These are phyloP conservation scores for Morella rubra DNA, from an alignment of 306 rosid species.

Conservation along the genomic window DNA sequence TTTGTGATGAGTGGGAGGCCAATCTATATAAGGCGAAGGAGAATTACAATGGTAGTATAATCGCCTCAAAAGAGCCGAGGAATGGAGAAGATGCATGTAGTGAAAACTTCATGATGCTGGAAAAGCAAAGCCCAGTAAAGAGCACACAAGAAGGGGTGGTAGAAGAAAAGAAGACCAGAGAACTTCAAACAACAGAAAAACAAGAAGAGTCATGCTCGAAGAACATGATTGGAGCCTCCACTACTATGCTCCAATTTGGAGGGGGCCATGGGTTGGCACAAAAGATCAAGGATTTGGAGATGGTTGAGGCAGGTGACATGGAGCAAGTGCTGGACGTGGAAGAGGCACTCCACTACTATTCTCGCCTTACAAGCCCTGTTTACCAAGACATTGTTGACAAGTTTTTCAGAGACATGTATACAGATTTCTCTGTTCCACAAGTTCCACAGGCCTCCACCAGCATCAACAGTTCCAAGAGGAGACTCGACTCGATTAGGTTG, in stretches of 20 bases:
- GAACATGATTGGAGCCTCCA: slow-evolving; percentile 30
- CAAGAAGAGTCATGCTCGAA: slow-evolving; percentile 34
- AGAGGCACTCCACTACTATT: slow-evolving; percentile 93
- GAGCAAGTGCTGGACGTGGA: slow-evolving; percentile 86
- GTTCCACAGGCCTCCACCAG: slow-evolving; percentile 26
- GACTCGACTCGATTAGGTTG: slow-evolving; percentile 43
- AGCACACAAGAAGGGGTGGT: slow-evolving; percentile 30
- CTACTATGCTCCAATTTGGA: no score
- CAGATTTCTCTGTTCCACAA: slow-evolving; percentile 54
- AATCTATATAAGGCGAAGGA: slow-evolving; percentile 39
- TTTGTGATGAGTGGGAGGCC: slow-evolving; percentile 69
- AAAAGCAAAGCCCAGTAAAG: slow-evolving; percentile 38
- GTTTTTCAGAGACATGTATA: slow-evolving; percentile 70
- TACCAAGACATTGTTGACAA: slow-evolving; percentile 83
- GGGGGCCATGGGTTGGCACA: slow-evolving; percentile 46
- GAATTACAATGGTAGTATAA: slow-evolving; percentile 25
- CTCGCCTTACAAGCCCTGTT: slow-evolving; percentile 75
- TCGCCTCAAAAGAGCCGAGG: slow-evolving; percentile 32
- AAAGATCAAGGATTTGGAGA: slow-evolving; percentile 78
- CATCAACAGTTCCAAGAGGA: slow-evolving; percentile 45
- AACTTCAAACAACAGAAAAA: slow-evolving; percentile 33
- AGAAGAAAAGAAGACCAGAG: slow-evolving; percentile 45
- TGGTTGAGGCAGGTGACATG: slow-evolving; percentile 67
- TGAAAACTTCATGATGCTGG: slow-evolving; percentile 30
- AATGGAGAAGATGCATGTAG: slow-evolving; percentile 37